A percentile compares a stretch with the other conserved stretches of the same genome.
Conservation (phyloP, 441 rosid genomes). For the Pelargonium cotyledonis region DNA sequence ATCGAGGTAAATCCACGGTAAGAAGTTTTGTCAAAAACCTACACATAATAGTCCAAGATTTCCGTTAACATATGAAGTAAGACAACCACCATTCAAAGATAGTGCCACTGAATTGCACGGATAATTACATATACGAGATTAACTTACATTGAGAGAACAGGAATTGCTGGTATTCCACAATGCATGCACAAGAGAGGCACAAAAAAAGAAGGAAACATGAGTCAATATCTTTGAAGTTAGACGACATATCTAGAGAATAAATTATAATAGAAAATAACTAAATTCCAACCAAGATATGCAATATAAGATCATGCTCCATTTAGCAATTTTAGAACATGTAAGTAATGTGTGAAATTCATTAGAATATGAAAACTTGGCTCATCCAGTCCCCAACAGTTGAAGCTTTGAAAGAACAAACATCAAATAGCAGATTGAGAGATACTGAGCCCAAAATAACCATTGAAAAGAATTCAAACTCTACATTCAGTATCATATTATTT, state of each 20-base stretch:
- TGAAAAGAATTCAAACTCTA: neutral
- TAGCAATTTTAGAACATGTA: neutral
- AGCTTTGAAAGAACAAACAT: neutral
- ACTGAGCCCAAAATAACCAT: neutral
- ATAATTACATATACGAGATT: constrained; percentile 15
- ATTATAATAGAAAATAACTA: neutral
- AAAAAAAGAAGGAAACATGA: constrained; percentile 23
- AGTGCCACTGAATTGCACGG: too few relatives aligned
- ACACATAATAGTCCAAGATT: constrained; percentile 9
- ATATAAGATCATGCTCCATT: neutral
- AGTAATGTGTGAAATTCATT: neutral
- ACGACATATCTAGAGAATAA: neutral
- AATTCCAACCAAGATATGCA: neutral
- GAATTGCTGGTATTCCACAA: constrained; percentile 69
- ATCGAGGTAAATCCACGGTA: constrained; percentile 80
- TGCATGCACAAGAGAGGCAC: constrained; percentile 33
- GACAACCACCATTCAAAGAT: neutral
- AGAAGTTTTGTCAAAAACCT: constrained; percentile 94
- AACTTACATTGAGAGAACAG: constrained; percentile 93
- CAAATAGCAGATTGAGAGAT: neutral
- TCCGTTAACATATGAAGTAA: neutral
- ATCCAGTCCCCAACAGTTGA: constrained; percentile 14
- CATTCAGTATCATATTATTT: neutral
- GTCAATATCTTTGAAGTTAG: constrained; percentile 28
- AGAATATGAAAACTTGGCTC: constrained; percentile 6